Base-by-base conservation (phyloP, 441 rosid genomes). In the Gossypium laxum region DNA sequence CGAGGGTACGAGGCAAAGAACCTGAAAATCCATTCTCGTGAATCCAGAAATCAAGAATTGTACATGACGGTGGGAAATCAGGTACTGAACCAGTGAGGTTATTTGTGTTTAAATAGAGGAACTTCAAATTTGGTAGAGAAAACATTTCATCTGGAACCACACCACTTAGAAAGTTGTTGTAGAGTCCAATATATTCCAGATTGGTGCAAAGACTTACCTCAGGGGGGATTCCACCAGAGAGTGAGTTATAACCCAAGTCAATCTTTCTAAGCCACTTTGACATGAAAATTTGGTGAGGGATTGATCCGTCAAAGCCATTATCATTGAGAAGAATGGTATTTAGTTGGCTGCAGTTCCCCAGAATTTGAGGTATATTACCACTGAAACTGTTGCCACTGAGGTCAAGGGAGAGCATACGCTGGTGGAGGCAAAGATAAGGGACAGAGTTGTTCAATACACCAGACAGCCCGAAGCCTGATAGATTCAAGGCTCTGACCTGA, bases 321-420 rank as follows among this genome's bases (percentile, higher is more conserved):
- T 72, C 72, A 32, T 76, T 74, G 67, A 82, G 82, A 69, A 65
- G 71, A 70, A 82, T 45, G 38, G 75, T 66, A 22, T 32, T 55
- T 43, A 80, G 76, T 14, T 75, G 74, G 24, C 78, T 52, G 48
- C 82, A 83, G 62, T 56, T 66, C 6, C 72, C 82, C 51, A 83
- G 84, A 66, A 59, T 45, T 17, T 11, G 60, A 14, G 86, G 86
- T 47, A 80, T 38, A 32, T 19, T 41, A 3, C 82, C 86, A 14
- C 78, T 76, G 74, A 83, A 80, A 43, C 69, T 63, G 76, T 83
- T 83, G 72, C 74, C 80, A 50, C 84, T 78, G 57, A 80, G 84
- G 56, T 83, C 84, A 67, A 80, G 79, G 24, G 77, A 78, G 15
- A 43, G 22, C 72, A 83, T 41, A 14, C 15, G 15, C 6, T 59